phyloP scores from a whole-genome alignment of 495 filamentous ascomycete species.

The Talaromyces nanjingensis region DNA sequence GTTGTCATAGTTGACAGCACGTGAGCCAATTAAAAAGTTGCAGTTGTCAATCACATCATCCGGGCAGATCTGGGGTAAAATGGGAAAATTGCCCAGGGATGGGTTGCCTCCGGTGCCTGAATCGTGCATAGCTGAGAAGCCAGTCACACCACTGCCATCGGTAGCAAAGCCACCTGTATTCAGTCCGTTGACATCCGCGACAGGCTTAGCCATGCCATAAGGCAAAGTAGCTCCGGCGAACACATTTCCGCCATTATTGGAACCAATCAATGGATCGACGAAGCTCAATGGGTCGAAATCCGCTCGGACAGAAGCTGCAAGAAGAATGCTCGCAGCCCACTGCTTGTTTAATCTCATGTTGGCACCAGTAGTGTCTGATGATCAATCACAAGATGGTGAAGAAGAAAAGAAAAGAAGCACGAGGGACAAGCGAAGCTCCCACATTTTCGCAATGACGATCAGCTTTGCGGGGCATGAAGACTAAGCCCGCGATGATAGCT shows the following conservation, averaged over 20 bases:
- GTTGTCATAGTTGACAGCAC: constrained; percentile 38
- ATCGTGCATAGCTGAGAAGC: constrained; percentile 62
- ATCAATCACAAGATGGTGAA: background rate
- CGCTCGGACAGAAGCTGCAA: background rate
- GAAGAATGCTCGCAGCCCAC: background rate
- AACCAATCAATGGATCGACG: constrained; percentile 49
- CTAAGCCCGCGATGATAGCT: background rate
- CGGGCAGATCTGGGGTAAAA: constrained; percentile 61
- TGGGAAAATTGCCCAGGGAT: constrained; percentile 63
- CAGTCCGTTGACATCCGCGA: constrained; percentile 59
- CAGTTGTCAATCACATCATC: constrained; percentile 56
- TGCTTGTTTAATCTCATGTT: background rate
- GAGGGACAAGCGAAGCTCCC: background rate
- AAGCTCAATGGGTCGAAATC: constrained; percentile 20
- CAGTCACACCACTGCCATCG: constrained; percentile 53
- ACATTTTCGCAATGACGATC: background rate
- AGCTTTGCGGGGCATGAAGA: background rate
- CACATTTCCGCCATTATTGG: constrained; percentile 55
- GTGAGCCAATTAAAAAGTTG: constrained; percentile 45
- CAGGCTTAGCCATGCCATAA: constrained; percentile 68
- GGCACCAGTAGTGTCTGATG: background rate
- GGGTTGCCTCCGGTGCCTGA: constrained; percentile 61
- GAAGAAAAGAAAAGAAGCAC: background rate
- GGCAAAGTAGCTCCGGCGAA: constrained; percentile 69
- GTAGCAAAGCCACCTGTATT: constrained; percentile 68